Percentiles rank a stretch among this genome's conserved stretches.
phyloP scores from a whole-genome alignment of 495 filamentous ascomycete species.

The Clavariopsis aquatica region DNA sequence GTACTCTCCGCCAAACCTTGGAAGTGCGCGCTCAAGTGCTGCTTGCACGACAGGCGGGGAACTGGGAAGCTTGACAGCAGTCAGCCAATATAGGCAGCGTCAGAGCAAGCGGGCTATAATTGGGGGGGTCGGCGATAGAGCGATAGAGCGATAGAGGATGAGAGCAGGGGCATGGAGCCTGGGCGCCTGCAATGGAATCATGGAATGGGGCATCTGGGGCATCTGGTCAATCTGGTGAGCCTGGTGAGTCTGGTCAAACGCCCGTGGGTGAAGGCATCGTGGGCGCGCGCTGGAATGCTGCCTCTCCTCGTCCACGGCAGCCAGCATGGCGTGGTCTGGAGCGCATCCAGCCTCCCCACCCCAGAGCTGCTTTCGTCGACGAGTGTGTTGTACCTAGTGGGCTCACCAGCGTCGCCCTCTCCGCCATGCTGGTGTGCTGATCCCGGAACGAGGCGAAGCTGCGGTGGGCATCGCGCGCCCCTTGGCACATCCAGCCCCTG shows the following conservation, averaged over 20 bases:
- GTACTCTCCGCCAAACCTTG: neutral
- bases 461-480: neutral
- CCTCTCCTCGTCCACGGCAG: neutral
- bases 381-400: neutral
- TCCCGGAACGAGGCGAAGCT: slow-evolving; percentile 1
- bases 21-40: neutral
- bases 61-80: neutral
- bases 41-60: neutral
- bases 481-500: neutral
- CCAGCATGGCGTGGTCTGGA: neutral
- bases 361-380: too few species aligned
- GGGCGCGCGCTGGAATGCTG: neutral
- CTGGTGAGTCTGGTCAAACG: neutral
- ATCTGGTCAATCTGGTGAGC: neutral
- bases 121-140: neutral
- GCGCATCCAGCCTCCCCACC: too few species aligned
- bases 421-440: neutral
- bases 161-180: neutral
- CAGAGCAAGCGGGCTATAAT: neutral
- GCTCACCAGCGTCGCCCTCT: neutral
- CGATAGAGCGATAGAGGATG: neutral
- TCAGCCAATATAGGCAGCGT: slow-evolving; percentile 5
- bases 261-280: neutral
- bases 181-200: neutral
- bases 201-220: neutral